Conservation (phyloP, 169 alveolate genomes). For the Plasmodium cynomolgi region DNA sequence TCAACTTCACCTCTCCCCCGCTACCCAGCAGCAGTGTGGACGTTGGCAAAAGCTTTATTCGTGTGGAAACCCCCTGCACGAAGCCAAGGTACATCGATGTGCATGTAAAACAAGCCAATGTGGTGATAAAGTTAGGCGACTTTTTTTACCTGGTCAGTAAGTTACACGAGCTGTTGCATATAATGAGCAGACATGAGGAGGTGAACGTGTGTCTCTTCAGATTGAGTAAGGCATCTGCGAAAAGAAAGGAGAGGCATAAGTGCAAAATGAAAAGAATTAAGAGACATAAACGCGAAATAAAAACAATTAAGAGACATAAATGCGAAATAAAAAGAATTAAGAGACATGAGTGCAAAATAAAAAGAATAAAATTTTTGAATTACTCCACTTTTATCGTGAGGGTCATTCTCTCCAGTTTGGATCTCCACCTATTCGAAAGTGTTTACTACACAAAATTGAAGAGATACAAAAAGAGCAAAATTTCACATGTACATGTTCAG, state of each 20-base stretch:
- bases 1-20: neutral
- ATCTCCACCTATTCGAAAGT: slow-evolving; percentile 13
- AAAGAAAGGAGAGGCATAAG: neutral
- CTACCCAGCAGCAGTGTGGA: neutral
- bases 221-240: neutral
- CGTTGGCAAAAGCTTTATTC: neutral
- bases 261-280: slow-evolving; percentile 31
- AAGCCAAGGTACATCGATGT: slow-evolving; percentile 11
- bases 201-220: slow-evolving; percentile 15
- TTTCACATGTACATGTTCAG: neutral
- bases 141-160: slow-evolving; percentile 20
- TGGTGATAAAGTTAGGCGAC: slow-evolving; percentile 10
- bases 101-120: slow-evolving; percentile 5
- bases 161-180: neutral
- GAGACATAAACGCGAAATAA: no score
- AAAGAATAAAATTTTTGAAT: neutral
- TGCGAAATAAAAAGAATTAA: no score
- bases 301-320: no score
- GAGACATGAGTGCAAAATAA: slow-evolving; percentile 25
- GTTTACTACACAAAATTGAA: neutral
- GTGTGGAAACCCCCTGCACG: neutral
- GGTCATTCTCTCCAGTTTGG: neutral
- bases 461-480: slow-evolving; percentile 1
- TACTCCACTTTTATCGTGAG: slow-evolving; percentile 5
- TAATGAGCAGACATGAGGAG: slow-evolving; percentile 33